These are phyloP conservation scores for Globisporangium perplexum DNA, from an alignment of 352 stramenopile genomes.

Conservation along the genomic window DNA sequence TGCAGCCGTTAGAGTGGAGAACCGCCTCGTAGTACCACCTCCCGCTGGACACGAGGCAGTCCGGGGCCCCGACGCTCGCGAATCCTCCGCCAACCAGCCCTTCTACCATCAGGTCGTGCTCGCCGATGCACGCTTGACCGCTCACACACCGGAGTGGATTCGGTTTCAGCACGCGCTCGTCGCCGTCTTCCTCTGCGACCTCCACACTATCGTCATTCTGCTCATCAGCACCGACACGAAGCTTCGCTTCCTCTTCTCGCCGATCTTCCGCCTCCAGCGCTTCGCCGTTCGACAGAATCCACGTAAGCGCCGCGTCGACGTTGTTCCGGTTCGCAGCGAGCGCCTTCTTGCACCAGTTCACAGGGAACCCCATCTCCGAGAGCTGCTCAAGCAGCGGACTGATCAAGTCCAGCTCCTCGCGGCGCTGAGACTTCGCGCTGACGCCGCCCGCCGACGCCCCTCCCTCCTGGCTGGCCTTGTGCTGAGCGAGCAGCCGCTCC, in stretches of 20 bases:
- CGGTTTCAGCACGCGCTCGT: slow-evolving; percentile 40
- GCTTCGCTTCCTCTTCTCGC: slow-evolving; percentile 73
- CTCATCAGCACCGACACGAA: slow-evolving; percentile 22
- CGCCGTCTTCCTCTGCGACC: slow-evolving; percentile 23
- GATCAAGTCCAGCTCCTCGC: slow-evolving; percentile 56
- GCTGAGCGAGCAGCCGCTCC: slow-evolving; percentile 79
- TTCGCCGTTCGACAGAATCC: slow-evolving; percentile 91
- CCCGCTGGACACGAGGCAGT: slow-evolving; percentile 71
- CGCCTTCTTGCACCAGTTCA: slow-evolving; percentile 90
- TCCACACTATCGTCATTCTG: slow-evolving; percentile 20
- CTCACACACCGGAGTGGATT: slow-evolving; percentile 82
- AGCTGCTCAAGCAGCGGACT: slow-evolving; percentile 82
- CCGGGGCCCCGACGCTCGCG: slow-evolving; percentile 74
- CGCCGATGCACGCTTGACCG: slow-evolving; percentile 81
- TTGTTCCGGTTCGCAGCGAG: slow-evolving; percentile 86
- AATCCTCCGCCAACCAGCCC: slow-evolving; percentile 81
- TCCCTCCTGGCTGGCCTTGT: slow-evolving; percentile 52
- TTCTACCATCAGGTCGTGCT: slow-evolving; percentile 83
- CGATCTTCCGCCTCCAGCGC: slow-evolving; percentile 85
- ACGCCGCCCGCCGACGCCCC: slow-evolving; percentile 9
- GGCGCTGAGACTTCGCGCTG: slow-evolving; percentile 21
- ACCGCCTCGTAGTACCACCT: slow-evolving; percentile 92
- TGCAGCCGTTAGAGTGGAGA: slow-evolving; percentile 89
- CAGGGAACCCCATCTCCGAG: slow-evolving; percentile 91
- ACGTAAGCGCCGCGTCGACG: slow-evolving; percentile 89